These are phyloP conservation scores for Abortiporus biennis DNA, from an alignment of 1,284 basidiomycete species.

Conservation along the genomic window DNA sequence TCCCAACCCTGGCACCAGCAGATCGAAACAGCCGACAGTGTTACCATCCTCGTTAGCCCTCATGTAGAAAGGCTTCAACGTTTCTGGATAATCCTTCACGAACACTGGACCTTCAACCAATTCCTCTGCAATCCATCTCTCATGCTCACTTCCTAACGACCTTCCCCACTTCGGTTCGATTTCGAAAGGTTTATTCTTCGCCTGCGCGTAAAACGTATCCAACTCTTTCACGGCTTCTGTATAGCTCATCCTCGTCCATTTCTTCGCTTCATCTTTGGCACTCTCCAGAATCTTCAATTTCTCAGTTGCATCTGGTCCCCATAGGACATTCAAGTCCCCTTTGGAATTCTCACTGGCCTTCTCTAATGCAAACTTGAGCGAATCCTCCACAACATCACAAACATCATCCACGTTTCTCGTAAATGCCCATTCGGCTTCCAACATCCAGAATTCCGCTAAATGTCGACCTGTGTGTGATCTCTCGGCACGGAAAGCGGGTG, in stretches of 20 bases:
- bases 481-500: constrained; percentile 93
- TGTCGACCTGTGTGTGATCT: constrained; percentile 86
- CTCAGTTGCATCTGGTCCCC: constrained; percentile 25
- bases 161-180: constrained; percentile 67
- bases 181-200: constrained; percentile 35
- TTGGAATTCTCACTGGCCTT: no score
- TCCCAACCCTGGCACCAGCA: constrained; percentile 84
- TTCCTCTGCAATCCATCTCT: constrained; percentile 80
- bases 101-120: constrained; percentile 76
- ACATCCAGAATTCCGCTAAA: constrained; percentile 98
- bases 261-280: constrained; percentile 25
- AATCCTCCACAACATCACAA: constrained; percentile 68
- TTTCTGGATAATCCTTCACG: constrained; percentile 83
- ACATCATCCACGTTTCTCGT: constrained; percentile 44
- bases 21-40: constrained; percentile 92
- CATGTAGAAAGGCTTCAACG: constrained; percentile 97
- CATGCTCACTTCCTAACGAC: constrained; percentile 84
- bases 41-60: constrained; percentile 45
- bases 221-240: constrained; percentile 69
- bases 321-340: no score
- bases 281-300: constrained; percentile 25
- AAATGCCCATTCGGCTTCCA: constrained; percentile 89
- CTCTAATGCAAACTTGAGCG: constrained; percentile 44
- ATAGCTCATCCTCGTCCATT: constrained; percentile 80
- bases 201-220: constrained; percentile 27